Conservation (phyloP, 495 filamentous ascomycete genomes). For the Hypoxylon cercidicola region DNA sequence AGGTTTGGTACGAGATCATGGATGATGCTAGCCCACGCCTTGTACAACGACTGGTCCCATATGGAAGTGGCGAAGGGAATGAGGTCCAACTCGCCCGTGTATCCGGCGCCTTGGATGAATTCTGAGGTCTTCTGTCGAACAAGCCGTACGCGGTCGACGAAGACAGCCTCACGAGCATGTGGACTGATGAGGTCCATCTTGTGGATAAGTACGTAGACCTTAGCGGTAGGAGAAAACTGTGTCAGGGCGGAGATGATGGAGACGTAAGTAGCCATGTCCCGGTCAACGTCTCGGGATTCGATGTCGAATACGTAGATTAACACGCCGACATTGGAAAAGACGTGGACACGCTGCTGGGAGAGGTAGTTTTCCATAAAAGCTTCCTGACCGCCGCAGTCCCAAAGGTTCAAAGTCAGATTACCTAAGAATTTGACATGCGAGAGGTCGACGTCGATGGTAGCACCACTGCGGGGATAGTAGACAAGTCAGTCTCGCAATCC, state of each 20-base stretch:
- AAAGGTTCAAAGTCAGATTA: slow-evolving; percentile 94
- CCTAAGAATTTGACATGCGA: slow-evolving; percentile 98
- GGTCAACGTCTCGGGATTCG: slow-evolving; percentile 90
- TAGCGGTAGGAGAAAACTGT: slow-evolving; percentile 84
- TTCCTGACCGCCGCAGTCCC: slow-evolving; percentile 99
- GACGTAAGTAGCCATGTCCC: slow-evolving; percentile 88
- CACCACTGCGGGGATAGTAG: slow-evolving; percentile 62
- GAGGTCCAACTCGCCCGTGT: slow-evolving; percentile 61
- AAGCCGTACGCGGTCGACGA: slow-evolving; percentile 77
- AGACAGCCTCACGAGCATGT: slow-evolving; percentile 78
- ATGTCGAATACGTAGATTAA: slow-evolving; percentile 99
- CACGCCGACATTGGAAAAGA: slow-evolving; percentile 95
- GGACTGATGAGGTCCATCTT: slow-evolving; percentile 98
- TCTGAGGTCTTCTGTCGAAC: slow-evolving; percentile 79
- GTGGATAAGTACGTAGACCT: slow-evolving; percentile 93
- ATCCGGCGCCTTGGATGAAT: slow-evolving; percentile 62
- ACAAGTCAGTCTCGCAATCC: no score
- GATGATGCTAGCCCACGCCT: slow-evolving; percentile 96
- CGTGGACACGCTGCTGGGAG: slow-evolving; percentile 89
- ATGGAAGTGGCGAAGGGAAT: slow-evolving; percentile 90
- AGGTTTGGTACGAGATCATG: slow-evolving; percentile 96
- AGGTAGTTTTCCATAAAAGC: slow-evolving; percentile 99
- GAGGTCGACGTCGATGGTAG: slow-evolving; percentile 98
- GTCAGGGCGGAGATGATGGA: slow-evolving; percentile 84
- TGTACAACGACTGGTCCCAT: slow-evolving; percentile 99